Evolutionary conservation across 345 rosid genomes (phyloP), one percentile per base, ranked within the genome.

Genomic region (Bretschneidera sinensis): DNA sequence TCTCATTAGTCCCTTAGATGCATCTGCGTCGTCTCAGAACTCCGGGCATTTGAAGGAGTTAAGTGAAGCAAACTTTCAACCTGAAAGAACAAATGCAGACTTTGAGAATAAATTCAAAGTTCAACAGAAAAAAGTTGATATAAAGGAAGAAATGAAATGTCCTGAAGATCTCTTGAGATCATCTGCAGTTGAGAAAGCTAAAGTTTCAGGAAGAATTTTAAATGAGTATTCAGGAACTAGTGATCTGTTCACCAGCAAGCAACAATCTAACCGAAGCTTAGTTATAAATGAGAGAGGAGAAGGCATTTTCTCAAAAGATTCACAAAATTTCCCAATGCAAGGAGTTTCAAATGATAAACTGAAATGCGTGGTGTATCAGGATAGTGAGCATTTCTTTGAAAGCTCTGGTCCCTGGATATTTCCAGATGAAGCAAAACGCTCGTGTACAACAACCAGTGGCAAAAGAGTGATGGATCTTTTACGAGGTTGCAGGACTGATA

Each of bases 391-490:
- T 24, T 53, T 65, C 23, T 59, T 51, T 31, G 75, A 72, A 57
- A 52, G 53, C 56, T 65, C 81, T 17, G 80, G 82, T 24, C 78
- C 73, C 51, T 87, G 98, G 98, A 80, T 87, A 68, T 92, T 82
- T 58, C 87, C 91, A 0, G 82, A 74, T 54, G 86, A 78, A 65
- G 70, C 75, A 43, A 79, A 69, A 54, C 53, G 59, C 63, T 50
- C 69, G 43, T 81, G 85, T 55, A 54, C 74, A 43, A 78, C 90
- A 34, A 73, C 82, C n/a, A 71, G 69, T 20, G 70, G 75, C 61
- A 78, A 79, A 70, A 57, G 63, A 66, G 34, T 60, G 34, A 62
- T 76, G 67, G 75, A 77, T 68, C 51, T 79, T 33, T 62, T 61
- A 57, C 73, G 69, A 67, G 61, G 55, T 50, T 68, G 61, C 54